Base-by-base conservation (phyloP, 495 filamentous ascomycete genomes). In the Penicillium silybi region DNA sequence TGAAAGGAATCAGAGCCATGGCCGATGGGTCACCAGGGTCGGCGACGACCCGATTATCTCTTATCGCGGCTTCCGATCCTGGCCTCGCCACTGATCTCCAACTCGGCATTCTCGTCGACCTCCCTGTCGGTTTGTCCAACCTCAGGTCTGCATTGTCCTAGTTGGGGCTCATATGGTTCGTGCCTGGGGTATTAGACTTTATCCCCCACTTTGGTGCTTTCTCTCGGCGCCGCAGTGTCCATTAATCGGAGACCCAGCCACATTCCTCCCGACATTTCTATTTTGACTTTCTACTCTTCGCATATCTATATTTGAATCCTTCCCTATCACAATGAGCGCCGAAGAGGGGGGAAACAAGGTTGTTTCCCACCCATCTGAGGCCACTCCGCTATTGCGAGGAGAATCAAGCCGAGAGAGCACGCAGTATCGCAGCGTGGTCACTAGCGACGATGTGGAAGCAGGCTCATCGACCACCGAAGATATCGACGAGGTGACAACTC, bases 401-500 rank as follows among this genome's bases (percentile, higher is more conserved):
- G 18, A 41, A 6, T 39, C 54, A 18, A 38, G 26, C 43, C 10
- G 35, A 6, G 49, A 52, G 45, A 45, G 22, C 19, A 53, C 43
- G 11, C 41, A 50, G 10, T 52, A 56, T 45, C 34, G 20, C 29
- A 53, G 49, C 23, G 20, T 53, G 35, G 29, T 15, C 29, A 37
- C 15, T 18, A 50, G 13, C 25, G 27, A 43, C 8, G 57, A 60
- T 45, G 26, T 51, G n/a, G 56, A 66, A 50, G 57, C 57, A 22
- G 52, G 44, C 23, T 54, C 46, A n/a, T 64, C 57, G 4, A 50
- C 37, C 13, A 52, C 29, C 2, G 44, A 49, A 3, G 41, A 42
- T 5, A 58, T 62, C 0, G 65, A 71, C 11, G 58, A 72, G 40
- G 29, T 63, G 1, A 29, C 54, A 0, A 27, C 60, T 5, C 48